Evolutionary conservation across 768 basidiomycete species (phyloP), one percentile per base, ranked within the genome.

Genomic region (Lentinula lateritia): DNA sequence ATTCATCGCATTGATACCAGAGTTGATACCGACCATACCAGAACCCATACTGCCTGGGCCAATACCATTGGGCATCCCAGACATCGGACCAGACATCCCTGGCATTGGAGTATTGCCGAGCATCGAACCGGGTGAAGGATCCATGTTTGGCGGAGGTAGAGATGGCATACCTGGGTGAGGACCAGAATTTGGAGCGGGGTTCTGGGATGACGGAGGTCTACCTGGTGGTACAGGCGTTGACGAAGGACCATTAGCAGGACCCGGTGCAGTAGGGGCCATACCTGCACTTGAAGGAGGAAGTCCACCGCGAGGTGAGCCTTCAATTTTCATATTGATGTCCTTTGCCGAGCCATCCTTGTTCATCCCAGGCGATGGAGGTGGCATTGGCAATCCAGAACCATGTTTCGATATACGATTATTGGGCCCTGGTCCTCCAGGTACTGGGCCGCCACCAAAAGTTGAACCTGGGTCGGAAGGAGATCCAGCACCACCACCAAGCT

Each of bases 301-400:
- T 34, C 72, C 69, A 61, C 81, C 82, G 13, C 76, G 76, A n/a
- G 80, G 79, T 5, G 81, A 81, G 9, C 74, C 75, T 18, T 77
- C 70, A 15, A 67, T 66, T 18, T 70, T 66, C 36, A 68, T 75
- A 6, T 66, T 67, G 6, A 70, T 34, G 67, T 62, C 52, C 71
- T 62, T 67, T 67, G 20, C 46, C 7, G 53, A 67, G 45, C 64
- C 65, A 62, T 74, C 74, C 59, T 74, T 71, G 9, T 68, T 69
- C 65, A 75, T 75, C 1, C 76, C 78, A 43, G 85, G 82, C 5
- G 83, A 83, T 5, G 83, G 80, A 10, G 81, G 83, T 0, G 83
- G 83, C 74, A 76, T 78, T 1, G 75, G 68, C 53, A 71, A 69
- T 52, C 69, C 72, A 64, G 68, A 75, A 18, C 64, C 28, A 63